Evolutionary conservation across 257 asterid genomes (phyloP).

Genomic region (Vinca minor): DNA sequence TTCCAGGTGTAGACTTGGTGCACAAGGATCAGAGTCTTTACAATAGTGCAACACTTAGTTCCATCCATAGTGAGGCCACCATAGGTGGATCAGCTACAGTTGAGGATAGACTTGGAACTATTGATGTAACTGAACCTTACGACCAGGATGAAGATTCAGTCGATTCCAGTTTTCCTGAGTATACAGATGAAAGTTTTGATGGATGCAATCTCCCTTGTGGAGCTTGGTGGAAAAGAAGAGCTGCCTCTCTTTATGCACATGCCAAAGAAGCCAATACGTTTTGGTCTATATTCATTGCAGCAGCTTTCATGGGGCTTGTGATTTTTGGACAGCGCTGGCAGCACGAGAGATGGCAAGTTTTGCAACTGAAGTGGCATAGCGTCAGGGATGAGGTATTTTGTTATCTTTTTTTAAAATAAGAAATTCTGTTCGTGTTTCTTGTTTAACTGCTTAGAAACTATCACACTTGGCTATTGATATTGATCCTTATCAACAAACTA

Average conservation of each 20-base stretch:
- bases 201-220: slow-evolving; percentile 59
- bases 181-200: slow-evolving; percentile 31
- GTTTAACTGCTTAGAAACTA: neutral
- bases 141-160: slow-evolving; percentile 30
- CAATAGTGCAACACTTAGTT: slow-evolving; percentile 31
- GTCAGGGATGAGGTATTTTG: slow-evolving; percentile 44
- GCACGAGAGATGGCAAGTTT: slow-evolving; percentile 63
- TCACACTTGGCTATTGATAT: too few relatives aligned
- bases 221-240: slow-evolving; percentile 90
- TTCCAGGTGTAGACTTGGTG: slow-evolving; percentile 27
- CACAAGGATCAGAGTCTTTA: slow-evolving; percentile 42
- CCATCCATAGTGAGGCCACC: slow-evolving; percentile 30
- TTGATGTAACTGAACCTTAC: slow-evolving; percentile 26
- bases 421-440: neutral
- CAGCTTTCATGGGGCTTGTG: slow-evolving; percentile 84
- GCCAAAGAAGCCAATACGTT: slow-evolving; percentile 76
- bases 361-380: slow-evolving; percentile 62
- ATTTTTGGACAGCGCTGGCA: slow-evolving; percentile 79
- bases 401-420: neutral
- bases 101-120: slow-evolving; percentile 27
- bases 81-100: slow-evolving; percentile 20
- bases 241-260: slow-evolving; percentile 49
- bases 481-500: too few relatives aligned
- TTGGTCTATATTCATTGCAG: slow-evolving; percentile 82
- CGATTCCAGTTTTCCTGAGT: slow-evolving; percentile 22